Evolutionary conservation across 1,284 basidiomycete species (phyloP).

Genomic region (Neolentinus lepideus): DNA sequence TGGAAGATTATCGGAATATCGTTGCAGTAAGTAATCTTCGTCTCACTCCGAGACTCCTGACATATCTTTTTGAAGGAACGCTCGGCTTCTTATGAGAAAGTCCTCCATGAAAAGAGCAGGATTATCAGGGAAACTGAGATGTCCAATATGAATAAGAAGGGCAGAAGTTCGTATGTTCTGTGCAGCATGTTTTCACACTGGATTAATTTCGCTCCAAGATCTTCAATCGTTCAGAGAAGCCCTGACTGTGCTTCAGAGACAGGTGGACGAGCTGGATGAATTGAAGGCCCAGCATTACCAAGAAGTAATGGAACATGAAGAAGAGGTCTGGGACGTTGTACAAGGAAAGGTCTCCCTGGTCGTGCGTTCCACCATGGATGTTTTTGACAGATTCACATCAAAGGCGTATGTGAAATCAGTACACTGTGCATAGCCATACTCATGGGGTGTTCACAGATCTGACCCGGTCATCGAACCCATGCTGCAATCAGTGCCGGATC

Average conservation of each 20-base stretch:
- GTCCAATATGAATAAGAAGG: constrained; percentile 78
- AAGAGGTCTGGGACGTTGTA: constrained; percentile 89
- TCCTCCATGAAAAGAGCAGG: constrained; percentile 75
- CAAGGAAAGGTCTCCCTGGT: constrained; percentile 75
- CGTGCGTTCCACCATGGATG: constrained; percentile 75
- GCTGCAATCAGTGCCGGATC: constrained; percentile 85
- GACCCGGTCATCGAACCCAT: constrained; percentile 90
- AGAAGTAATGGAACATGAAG: constrained; percentile 88
- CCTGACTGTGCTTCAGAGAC: constrained; percentile 75
- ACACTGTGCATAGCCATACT: constrained; percentile 11
- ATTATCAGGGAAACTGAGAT: constrained; percentile 87
- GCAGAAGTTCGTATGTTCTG: constrained; percentile 59
- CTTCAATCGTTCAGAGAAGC: constrained; percentile 83
- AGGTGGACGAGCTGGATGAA: constrained; percentile 84
- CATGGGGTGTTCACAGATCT: constrained; percentile 37
- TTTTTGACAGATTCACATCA: constrained; percentile 79
- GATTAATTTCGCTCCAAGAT: constrained; percentile 36
- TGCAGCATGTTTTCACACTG: constrained; percentile 2
- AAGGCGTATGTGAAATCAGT: constrained; percentile 63
- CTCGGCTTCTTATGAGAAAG: constrained; percentile 72
- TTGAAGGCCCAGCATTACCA: constrained; percentile 77
- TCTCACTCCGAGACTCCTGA: constrained; percentile 4
- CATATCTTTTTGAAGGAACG: constrained; percentile 48
- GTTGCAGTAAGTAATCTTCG: constrained; percentile 46
- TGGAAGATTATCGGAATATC: constrained; percentile 74